Base-by-base conservation (phyloP, 2,329 filamentous ascomycete species). In the Lasiodiplodia sp. region DNA sequence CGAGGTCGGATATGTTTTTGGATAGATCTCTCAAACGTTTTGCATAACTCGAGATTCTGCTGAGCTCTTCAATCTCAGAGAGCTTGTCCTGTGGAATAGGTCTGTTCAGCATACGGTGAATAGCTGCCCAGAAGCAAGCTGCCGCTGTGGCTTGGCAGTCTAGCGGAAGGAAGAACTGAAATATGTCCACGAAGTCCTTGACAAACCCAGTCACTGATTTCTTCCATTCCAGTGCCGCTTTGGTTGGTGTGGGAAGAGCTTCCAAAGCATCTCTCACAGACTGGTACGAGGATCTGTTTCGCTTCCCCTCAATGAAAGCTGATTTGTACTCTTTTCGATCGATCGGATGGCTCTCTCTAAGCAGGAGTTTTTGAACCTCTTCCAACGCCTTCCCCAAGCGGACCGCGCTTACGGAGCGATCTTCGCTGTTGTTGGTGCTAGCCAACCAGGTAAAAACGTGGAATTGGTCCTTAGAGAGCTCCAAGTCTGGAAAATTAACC, bases 271-370 rank as follows among this genome's bases (percentile, higher is more conserved):
- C 8, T 25, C n/a, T 52, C 4, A 64, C 16, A 2, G 60, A 64
- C 7, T 38, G 10, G n/a, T 52, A 64, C 3, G 60, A 64, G 4
- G 25, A 12, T 11, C 10, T n/a, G 18, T 38, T 38, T 28, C 12
- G 34, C 23, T 38, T 51, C 2, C 40, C 60, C 44, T 64, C 60
- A 10, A 52, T 37, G 44, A 52, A 64, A 38, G 47, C 21, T 8
- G 47, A 18, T 38, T 23, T 64, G 60, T 64, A 64, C 16, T 21
- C 60, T n/a, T 38, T 51, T n/a, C 60, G 47, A 52, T 64, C 60
- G 23, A 25, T 37, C 2, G 60, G 60, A 21, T 64, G 47, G 44
- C 60, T 64, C 18, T 64, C 60, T 18, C 18, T 51, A 14, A 64
- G 44, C 18, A 64, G 21, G 4, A 64, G 60, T 21, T 52, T 64